Conservation (phyloP, 1,284 basidiomycete genomes). For the Heimioporus retisporus region DNA sequence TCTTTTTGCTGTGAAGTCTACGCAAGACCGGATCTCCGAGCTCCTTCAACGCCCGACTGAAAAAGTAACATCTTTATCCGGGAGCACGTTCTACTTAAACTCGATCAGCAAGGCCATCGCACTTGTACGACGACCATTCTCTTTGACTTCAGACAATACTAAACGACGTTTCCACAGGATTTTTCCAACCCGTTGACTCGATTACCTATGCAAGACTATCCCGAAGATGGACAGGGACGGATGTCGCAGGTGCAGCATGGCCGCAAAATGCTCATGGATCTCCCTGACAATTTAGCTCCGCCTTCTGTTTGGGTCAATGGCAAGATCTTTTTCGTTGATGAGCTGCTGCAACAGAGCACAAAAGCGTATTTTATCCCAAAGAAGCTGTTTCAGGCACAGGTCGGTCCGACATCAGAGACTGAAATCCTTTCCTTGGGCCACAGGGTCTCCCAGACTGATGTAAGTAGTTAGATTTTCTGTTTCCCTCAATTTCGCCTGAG, state of each 20-base stretch:
- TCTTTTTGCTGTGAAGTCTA: constrained; percentile 22
- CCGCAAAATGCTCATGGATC: constrained; percentile 29
- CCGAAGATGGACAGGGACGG: constrained; percentile 1
- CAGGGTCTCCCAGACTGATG: constrained; percentile 9
- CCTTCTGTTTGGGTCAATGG: constrained; percentile 27
- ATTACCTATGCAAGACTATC: constrained; percentile 2
- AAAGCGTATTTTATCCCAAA: constrained; percentile 36
- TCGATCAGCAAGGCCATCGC: constrained; percentile 23
- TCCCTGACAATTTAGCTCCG: constrained; percentile 24
- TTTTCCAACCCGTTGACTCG: constrained; percentile 2
- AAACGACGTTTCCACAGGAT: not conserved
- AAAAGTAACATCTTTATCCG: constrained; percentile 2
- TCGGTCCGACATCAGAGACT: not conserved
- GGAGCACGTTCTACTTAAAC: constrained; percentile 43
- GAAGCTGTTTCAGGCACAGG: constrained; percentile 29
- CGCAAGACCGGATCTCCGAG: not conserved
- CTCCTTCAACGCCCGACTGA: constrained; percentile 12
- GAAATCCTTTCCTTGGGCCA: constrained; percentile 15
- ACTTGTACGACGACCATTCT: no score
- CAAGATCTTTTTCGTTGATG: constrained; percentile 34
- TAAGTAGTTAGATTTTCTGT: constrained; percentile 20
- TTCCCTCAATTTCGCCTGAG: constrained; percentile 12
- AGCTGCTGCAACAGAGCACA: constrained; percentile 24
- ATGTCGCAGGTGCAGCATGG: constrained; percentile 7
- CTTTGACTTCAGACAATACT: not conserved